These are phyloP conservation scores for Blastocystis hominis DNA, from an alignment of 352 stramenopile genomes.

Conservation along the genomic window DNA sequence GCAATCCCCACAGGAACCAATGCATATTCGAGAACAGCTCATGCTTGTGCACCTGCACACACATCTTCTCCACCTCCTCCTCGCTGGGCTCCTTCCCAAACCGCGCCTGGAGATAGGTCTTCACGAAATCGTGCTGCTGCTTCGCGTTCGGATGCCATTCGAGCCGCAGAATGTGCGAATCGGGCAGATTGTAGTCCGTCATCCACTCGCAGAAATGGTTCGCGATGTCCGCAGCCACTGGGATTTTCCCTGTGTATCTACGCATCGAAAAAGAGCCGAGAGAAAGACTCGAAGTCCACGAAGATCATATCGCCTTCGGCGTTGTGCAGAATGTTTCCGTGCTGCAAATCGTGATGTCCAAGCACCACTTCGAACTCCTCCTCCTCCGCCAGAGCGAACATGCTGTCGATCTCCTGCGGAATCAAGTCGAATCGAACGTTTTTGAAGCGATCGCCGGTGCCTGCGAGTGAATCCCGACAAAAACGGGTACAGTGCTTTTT, in stretches of 20 bases:
- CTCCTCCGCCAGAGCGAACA: not conserved
- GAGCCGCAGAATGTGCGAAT: not conserved
- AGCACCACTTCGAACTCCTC: conserved; percentile 37
- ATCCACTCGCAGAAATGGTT: conserved; percentile 50
- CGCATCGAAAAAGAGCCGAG: not conserved
- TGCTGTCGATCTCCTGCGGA: not conserved
- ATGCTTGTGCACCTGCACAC: not conserved
- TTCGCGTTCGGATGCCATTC: not conserved
- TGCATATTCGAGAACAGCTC: not conserved
- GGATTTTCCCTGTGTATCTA: not conserved
- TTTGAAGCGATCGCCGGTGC: not conserved
- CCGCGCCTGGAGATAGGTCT: not conserved
- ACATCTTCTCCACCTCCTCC: conserved; percentile 35
- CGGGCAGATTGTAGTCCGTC: conserved; percentile 33
- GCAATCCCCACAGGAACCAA: conserved; percentile 42
- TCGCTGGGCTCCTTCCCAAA: not conserved
- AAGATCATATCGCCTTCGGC: conserved; percentile 27
- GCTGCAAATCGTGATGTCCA: conserved; percentile 48
- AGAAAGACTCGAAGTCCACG: conserved; percentile 25
- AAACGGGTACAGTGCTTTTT: not conserved
- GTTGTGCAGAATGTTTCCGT: conserved; percentile 35
- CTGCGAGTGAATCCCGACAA: not conserved
- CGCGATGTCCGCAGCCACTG: not conserved
- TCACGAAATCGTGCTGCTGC: not conserved
- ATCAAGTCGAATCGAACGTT: not conserved